Percentiles rank a stretch among this genome's conserved stretches.
Evolutionary conservation across 192 early-diverging fungal genomes (phyloP).

Genomic region (Backusella westeae): DNA sequence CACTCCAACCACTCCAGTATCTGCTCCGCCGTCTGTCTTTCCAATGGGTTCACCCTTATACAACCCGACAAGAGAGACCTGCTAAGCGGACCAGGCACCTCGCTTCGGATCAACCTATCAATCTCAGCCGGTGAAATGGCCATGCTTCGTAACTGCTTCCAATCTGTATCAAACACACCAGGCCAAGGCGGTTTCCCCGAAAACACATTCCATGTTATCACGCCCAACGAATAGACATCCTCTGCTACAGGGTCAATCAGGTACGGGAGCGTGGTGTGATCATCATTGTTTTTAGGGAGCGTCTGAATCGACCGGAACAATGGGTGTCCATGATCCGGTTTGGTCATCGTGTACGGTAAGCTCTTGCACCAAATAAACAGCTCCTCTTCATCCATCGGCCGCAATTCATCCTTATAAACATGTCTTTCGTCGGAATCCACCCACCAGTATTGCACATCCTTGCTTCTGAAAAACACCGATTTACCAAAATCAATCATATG

Average conservation of each 20-base stretch:
- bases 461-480: conserved; percentile 42
- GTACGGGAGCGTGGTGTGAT: conserved; percentile 35
- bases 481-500: conserved; percentile 64
- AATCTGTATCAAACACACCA: conserved; percentile 54
- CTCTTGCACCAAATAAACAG: conserved; percentile 30
- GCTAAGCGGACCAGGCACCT: conserved; percentile 36
- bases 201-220: conserved; percentile 56
- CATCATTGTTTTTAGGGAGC: conserved; percentile 44
- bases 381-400: conserved; percentile 37
- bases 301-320: conserved; percentile 55
- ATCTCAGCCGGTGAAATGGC: conserved; percentile 42
- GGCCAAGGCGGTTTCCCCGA: conserved; percentile 56
- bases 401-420: conserved; percentile 28
- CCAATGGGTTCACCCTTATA: conserved; percentile 38
- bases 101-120: conserved; percentile 37
- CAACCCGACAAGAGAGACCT: conserved; percentile 38
- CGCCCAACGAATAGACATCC: conserved; percentile 54
- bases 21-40: conserved; percentile 37
- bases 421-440: conserved; percentile 23
- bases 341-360: conserved; percentile 42
- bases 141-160: conserved; percentile 48
- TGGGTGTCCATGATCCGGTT: conserved; percentile 56
- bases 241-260: conserved; percentile 49
- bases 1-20: conserved; percentile 43
- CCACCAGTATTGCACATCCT: conserved; percentile 45